Evolutionary conservation across 352 stramenopile species (phyloP).

Genomic region (Globisporangium carolinianum): DNA sequence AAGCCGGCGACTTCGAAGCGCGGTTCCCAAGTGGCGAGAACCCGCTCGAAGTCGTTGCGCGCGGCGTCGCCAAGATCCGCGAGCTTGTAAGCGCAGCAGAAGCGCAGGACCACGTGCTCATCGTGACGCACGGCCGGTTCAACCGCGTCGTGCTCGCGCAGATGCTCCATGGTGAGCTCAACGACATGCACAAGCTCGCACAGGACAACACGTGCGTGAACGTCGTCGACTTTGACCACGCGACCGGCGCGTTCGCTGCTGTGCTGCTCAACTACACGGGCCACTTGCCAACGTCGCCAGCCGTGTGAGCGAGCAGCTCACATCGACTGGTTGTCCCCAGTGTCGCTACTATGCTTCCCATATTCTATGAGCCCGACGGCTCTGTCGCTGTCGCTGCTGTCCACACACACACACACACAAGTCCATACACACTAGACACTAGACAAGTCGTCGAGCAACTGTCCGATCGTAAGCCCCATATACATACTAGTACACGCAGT

Average conservation of each 20-base stretch:
- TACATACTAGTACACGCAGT: constrained; percentile 9
- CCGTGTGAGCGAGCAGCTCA: constrained; percentile 11
- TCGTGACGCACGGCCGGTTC: constrained; percentile 79
- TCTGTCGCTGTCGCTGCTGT: too few species aligned
- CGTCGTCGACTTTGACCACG: constrained; percentile 72
- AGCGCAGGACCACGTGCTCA: constrained; percentile 54
- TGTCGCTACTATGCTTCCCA: too few species aligned
- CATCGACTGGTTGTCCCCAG: too few species aligned
- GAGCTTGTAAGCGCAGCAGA: constrained; percentile 30
- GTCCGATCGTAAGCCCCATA: background rate
- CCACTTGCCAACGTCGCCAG: constrained; percentile 34
- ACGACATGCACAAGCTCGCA: constrained; percentile 54
- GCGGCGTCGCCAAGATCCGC: constrained; percentile 59
- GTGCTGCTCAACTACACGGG: constrained; percentile 70
- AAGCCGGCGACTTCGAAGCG: constrained; percentile 36
- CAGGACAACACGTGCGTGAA: constrained; percentile 86
- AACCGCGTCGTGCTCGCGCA: constrained; percentile 79
- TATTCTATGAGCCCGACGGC: too few species aligned
- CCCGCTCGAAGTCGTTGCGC: constrained; percentile 56
- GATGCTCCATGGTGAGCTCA: constrained; percentile 50
- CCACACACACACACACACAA: too few species aligned
- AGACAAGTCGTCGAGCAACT: background rate
- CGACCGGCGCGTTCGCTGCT: constrained; percentile 37
- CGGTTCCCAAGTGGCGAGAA: constrained; percentile 63
- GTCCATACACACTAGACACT: too few species aligned